phyloP scores from a whole-genome alignment of 2,329 filamentous ascomycete species.

The Fonsecaea pugnacius region DNA sequence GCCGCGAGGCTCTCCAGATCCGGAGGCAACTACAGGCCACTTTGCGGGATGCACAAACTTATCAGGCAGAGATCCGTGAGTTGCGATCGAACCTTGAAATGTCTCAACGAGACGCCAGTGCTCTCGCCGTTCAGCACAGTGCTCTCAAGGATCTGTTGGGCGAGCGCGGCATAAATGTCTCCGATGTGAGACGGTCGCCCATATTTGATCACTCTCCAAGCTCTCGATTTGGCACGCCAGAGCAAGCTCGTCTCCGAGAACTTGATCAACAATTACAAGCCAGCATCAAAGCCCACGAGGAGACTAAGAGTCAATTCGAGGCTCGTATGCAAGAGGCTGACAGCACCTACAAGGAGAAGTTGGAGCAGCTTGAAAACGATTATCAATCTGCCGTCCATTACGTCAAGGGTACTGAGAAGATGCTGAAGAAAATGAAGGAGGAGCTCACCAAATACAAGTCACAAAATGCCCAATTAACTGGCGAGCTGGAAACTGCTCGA shows the following conservation, averaged over 20 bases:
- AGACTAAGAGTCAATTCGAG: conserved; percentile 77
- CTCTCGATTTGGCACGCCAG: conserved; percentile 76
- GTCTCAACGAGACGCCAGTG: conserved; percentile 92
- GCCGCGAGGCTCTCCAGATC: conserved; percentile 86
- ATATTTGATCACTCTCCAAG: conserved; percentile 70
- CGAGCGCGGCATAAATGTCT: conserved; percentile 83
- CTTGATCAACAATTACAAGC: conserved; percentile 85
- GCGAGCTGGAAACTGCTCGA: conserved; percentile 73
- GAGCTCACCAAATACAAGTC: conserved; percentile 91
- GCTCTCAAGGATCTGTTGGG: conserved; percentile 90
- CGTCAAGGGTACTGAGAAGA: conserved; percentile 97
- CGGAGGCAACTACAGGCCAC: conserved; percentile 85
- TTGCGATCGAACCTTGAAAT: conserved; percentile 80
- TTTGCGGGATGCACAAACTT: conserved; percentile 79
- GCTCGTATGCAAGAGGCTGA: conserved; percentile 85
- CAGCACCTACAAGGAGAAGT: conserved; percentile 84
- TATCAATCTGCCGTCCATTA: conserved; percentile 98
- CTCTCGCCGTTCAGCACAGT: conserved; percentile 86
- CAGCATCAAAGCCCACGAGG: conserved; percentile 79
- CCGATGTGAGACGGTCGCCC: conserved; percentile 71
- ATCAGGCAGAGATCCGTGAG: conserved; percentile 79
- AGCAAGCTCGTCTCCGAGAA: conserved; percentile 77
- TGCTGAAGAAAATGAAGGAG: conserved; percentile 98
- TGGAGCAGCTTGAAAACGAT: conserved; percentile 92
- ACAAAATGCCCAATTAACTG: conserved; percentile 80